Conservation (phyloP, 805 yeast genomes). For the Candida manassasensis region DNA sequence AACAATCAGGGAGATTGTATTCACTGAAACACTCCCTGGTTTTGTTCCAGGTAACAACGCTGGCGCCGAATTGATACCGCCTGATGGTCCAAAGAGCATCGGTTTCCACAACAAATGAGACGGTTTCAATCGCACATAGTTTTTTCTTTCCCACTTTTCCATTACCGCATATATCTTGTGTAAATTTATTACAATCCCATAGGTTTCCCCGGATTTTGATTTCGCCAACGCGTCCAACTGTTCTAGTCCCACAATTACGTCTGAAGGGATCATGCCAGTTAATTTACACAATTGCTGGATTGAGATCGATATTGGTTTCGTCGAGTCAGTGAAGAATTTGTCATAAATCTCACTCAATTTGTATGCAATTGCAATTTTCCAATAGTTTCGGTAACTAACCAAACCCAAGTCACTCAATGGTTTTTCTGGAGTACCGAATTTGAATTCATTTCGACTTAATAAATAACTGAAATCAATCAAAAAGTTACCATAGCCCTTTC, state of each 20-base stretch:
- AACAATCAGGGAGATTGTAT: conserved; percentile 52
- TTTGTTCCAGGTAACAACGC: conserved; percentile 22
- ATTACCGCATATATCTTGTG: conserved; percentile 39
- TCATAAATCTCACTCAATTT: conserved; percentile 30
- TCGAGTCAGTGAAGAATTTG: conserved; percentile 10
- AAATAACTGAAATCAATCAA: conserved; percentile 87
- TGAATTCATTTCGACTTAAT: conserved; percentile 67
- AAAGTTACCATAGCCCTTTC: conserved; percentile 85
- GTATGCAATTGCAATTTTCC: conserved; percentile 66
- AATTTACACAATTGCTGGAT: conserved; percentile 58
- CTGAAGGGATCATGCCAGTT: conserved; percentile 86
- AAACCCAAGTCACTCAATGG: conserved; percentile 87
- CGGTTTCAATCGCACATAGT: conserved; percentile 48
- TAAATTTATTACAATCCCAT: conserved; percentile 51
- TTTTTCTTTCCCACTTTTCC: conserved; percentile 49
- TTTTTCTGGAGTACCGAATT: conserved; percentile 90
- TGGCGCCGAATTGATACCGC: conserved; percentile 70
- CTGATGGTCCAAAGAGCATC: conserved; percentile 77
- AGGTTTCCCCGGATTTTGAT: conserved; percentile 41
- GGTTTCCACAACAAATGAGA: conserved; percentile 72
- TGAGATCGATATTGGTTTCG: conserved; percentile 30
- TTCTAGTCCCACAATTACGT: conserved; percentile 83
- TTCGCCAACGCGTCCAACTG: conserved; percentile 58
- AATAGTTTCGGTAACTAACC: conserved; percentile 78
- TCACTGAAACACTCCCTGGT: conserved; percentile 23